phyloP scores from a whole-genome alignment of 257 asterid species.

The Solanum habrochaites region DNA sequence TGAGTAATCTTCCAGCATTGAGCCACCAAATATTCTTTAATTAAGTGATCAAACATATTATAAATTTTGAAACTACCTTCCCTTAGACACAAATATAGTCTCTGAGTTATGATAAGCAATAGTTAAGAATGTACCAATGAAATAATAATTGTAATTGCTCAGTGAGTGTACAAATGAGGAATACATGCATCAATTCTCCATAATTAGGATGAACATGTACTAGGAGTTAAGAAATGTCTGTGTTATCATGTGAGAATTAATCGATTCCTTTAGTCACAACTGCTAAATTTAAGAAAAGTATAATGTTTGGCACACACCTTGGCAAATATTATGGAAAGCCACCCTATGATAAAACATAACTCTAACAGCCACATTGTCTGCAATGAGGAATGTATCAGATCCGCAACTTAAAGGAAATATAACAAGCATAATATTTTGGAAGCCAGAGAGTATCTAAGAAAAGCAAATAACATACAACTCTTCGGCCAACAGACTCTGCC shows the following conservation, averaged over 20 bases:
- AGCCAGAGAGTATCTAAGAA: not conserved
- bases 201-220: not conserved
- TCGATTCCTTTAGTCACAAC: not conserved
- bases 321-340: slow-evolving; percentile 13
- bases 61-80: not conserved
- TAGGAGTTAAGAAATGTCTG: not conserved
- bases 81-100: not conserved
- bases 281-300: not conserved
- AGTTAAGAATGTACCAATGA: not conserved
- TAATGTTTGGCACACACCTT: not conserved
- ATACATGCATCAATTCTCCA: not conserved
- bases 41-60: not conserved
- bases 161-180: not conserved
- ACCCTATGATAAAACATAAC: slow-evolving; percentile 3
- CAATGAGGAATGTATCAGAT: not conserved
- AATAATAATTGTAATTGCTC: not conserved
- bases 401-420: not conserved
- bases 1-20: slow-evolving; percentile 1
- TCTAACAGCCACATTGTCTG: slow-evolving; percentile 10
- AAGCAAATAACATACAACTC: slow-evolving; percentile 4
- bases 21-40: slow-evolving; percentile 15
- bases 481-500: slow-evolving; percentile 10
- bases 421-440: not conserved
- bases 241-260: not conserved
- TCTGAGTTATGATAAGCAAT: not conserved